Conservation (phyloP, 805 yeast genomes). For the Vanderwaltozyma verrucispora region DNA sequence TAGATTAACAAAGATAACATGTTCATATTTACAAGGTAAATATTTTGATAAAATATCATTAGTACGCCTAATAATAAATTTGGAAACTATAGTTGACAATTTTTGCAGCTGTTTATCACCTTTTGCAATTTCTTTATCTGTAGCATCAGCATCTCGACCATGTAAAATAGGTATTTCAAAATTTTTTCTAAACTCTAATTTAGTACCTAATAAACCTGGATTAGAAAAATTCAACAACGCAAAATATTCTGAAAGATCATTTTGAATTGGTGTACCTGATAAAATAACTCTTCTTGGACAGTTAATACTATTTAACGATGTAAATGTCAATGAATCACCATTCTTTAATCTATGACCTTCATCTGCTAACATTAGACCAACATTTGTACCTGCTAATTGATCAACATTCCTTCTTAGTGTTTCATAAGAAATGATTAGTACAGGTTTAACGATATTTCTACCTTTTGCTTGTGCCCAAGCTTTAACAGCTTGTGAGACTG, state of each 20-base stretch:
- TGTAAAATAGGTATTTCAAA: slow-evolving; percentile 70
- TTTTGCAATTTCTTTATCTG: slow-evolving; percentile 58
- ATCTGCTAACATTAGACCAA: slow-evolving; percentile 79
- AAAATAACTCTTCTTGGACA: slow-evolving; percentile 84
- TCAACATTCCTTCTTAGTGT: slow-evolving; percentile 81
- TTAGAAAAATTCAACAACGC: slow-evolving; percentile 85
- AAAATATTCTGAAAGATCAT: slow-evolving; percentile 88
- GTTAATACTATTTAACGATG: slow-evolving; percentile 70
- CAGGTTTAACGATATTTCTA: slow-evolving; percentile 84
- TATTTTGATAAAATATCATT: slow-evolving; percentile 91
- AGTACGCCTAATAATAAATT: slow-evolving; percentile 87
- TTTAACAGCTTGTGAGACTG: slow-evolving; percentile 54
- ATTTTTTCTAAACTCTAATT: slow-evolving; percentile 73
- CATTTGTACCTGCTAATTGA: slow-evolving; percentile 60
- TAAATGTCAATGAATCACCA: slow-evolving; percentile 87
- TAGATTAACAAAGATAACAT: slow-evolving; percentile 84
- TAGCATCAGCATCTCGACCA: slow-evolving; percentile 85
- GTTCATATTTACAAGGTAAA: slow-evolving; percentile 91
- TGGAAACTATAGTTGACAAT: slow-evolving; percentile 66
- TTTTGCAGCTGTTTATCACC: slow-evolving; percentile 66
- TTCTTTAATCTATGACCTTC: slow-evolving; percentile 79
- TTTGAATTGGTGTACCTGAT: slow-evolving; percentile 96
- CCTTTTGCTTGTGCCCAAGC: slow-evolving; percentile 88
- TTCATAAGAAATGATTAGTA: slow-evolving; percentile 87
- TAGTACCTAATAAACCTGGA: slow-evolving; percentile 83